Base-by-base conservation (phyloP, 306 rosid genomes). In the Corylus avellana region DNA sequence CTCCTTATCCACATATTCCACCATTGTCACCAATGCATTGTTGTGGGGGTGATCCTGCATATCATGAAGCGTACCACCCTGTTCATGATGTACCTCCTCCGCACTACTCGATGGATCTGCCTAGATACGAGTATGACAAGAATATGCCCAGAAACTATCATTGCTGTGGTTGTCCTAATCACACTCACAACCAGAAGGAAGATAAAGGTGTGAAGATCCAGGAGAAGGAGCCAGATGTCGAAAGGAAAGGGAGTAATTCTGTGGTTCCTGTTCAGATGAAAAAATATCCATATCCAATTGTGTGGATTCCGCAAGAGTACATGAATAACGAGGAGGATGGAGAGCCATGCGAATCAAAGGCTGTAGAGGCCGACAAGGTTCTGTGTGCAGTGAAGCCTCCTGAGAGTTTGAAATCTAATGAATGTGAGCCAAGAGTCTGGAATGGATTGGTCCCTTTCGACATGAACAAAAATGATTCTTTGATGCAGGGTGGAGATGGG, bases 41-140 rank as follows among this genome's bases (percentile, higher is more conserved):
- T 71, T 46, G 62, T 46, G 96, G 90, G 27, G 82, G 79, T 12
- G 77, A 64, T 70, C 87, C 88, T 29, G 20, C 84, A 27, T 81
- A 72, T 35, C 68, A 75, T 3, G 86, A 86, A 42, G 73, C 88
- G 1, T 81, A 69, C 61, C 77, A 69, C 61, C 77, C 55, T 48
- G 78, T 61, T 72, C 86, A 81, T 39, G 86, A 83, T 74, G 67
- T 61, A 8, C 87, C 87, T 7, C 89, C 87, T 3, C 89, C 87
- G 2, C 86, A 84, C 77, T 85, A 82, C 22, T 53, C 77, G 11
- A 77, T 79, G 86, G 91, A 92, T 74, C 61, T 81, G 67, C 92
- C 97, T 4, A 57, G 86, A 63, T 92, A 84, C 54, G 97, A 89
- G 46, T 88, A 82, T 63, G 98, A 88, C 51, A 92, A 88, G 79